A percentile compares a stretch with the other conserved stretches of the same genome.
These are phyloP conservation scores for Penicillium herquei DNA, from an alignment of 495 filamentous ascomycete species.

Conservation along the genomic window DNA sequence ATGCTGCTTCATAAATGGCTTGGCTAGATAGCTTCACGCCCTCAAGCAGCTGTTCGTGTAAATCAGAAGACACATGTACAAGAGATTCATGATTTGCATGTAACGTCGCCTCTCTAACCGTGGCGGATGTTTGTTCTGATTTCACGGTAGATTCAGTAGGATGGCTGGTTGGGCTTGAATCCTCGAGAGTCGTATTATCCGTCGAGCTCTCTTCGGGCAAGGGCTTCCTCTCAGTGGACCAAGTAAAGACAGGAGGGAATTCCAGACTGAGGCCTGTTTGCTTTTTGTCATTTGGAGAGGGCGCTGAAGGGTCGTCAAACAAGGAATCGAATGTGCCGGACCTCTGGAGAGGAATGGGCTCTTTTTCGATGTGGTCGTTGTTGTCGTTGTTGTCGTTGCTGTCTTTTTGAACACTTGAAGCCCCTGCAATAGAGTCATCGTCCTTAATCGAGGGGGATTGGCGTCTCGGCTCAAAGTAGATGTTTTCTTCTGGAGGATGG, in stretches of 20 bases:
- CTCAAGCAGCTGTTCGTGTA: background rate
- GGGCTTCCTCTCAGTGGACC: background rate
- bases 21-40: background rate
- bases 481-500: background rate
- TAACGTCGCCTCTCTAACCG: too few relatives aligned
- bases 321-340: background rate
- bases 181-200: background rate
- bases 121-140: too few relatives aligned
- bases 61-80: background rate
- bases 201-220: background rate
- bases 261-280: background rate
- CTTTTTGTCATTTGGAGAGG: background rate
- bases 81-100: background rate
- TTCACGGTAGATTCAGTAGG: too few relatives aligned
- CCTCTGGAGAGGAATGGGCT: background rate
- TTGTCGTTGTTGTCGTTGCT: too few relatives aligned
- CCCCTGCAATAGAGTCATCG: too few relatives aligned
- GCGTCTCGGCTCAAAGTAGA: background rate
- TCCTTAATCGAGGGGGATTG: too few relatives aligned
- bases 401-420: too few relatives aligned
- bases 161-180: too few relatives aligned
- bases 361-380: background rate
- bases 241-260: slow-evolving; percentile 1
- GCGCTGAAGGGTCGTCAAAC: background rate
- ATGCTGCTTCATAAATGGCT: background rate